Base-by-base conservation (phyloP, 768 basidiomycete genomes). In the Pleurotus cornucopiae region DNA sequence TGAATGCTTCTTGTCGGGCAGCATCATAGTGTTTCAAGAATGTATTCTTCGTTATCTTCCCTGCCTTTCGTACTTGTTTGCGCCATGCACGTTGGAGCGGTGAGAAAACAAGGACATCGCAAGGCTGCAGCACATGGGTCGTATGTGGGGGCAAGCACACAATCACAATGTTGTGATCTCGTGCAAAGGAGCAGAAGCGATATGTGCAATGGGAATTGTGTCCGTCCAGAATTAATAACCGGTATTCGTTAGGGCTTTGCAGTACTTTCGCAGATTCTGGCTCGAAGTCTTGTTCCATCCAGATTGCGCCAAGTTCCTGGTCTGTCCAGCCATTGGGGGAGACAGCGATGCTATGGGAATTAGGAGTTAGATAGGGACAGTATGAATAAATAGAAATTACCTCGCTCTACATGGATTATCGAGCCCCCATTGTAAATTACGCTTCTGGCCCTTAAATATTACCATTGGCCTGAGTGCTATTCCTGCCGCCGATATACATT, bases 401-500 rank as follows among this genome's bases (percentile, higher is more conserved):
- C 60, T 63, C 0, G 61, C 61, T 46, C 59, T 40, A 45, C 59
- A 56, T 0, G 61, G 62, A 46, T 63, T 63, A 23, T 57, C 41
- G 9, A 56, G 49, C 9, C 55, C 57, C 62, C 61, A 63, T 5
- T 45, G 45, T 25, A 55, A 37, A 43, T 61, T 54, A 9, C 58
- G 49, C 2, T 46, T 53, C 52, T 5, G 11, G 13, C 62, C 61
- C 38, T 61, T 48, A 23, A 39, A 56, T 20, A 58, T 41, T 4
- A 56, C 46, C 11, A 37, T 47, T 21, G 58, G 58, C 12, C 30
- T 30, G 14, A 54, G 37, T 21, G 18, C 18, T 3, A 51, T 61
- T 0, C 76, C 76, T 64, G 73, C 73, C 1, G 75, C 72, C 47
- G 60, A 66, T 4, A 73, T 57, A 62, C 67, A 67, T 56, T 78